Percentiles rank a stretch among this genome's conserved stretches.
Evolutionary conservation across 2,329 filamentous ascomycete species (phyloP).

Genomic region (Akanthomyces uredinophilus): DNA sequence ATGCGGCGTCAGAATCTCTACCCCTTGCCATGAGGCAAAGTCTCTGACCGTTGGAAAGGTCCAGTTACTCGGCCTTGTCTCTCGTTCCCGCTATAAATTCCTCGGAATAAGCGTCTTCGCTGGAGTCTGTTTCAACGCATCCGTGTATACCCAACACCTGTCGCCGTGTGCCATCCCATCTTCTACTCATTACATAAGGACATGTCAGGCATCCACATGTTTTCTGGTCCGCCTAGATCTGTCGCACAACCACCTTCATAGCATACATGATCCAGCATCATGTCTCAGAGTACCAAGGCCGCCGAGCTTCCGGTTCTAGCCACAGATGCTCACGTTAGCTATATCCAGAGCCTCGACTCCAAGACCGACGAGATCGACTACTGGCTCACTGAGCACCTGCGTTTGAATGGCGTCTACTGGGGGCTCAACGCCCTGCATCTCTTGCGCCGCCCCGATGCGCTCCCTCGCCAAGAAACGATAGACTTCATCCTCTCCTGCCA

Average conservation of each 20-base stretch:
- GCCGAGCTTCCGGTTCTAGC: constrained; percentile 42
- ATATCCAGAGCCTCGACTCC: constrained; percentile 88
- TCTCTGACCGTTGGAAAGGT: not conserved
- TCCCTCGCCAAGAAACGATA: constrained; percentile 76
- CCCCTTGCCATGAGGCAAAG: not conserved
- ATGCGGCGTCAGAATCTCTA: not conserved
- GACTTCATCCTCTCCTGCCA: constrained; percentile 95
- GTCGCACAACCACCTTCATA: not conserved
- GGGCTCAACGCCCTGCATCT: constrained; percentile 84
- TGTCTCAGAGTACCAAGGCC: constrained; percentile 23
- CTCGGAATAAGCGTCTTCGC: not conserved
- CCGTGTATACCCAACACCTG: not conserved
- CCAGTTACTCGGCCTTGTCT: not conserved
- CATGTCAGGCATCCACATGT: not conserved
- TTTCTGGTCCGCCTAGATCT: not conserved
- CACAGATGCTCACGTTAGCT: constrained; percentile 69
- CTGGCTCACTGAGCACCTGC: constrained; percentile 94
- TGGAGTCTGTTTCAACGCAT: not conserved
- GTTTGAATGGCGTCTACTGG: constrained; percentile 96
- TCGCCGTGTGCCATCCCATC: not conserved
- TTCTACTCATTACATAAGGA: not conserved
- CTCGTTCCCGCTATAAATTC: not conserved
- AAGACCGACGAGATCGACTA: constrained; percentile 94
- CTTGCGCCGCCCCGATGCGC: constrained; percentile 71
- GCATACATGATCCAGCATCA: constrained; percentile 19